A percentile compares a stretch with the other conserved stretches of the same genome.
phyloP scores from a whole-genome alignment of 139 green algal species.

The Tetraselmis chui region DNA sequence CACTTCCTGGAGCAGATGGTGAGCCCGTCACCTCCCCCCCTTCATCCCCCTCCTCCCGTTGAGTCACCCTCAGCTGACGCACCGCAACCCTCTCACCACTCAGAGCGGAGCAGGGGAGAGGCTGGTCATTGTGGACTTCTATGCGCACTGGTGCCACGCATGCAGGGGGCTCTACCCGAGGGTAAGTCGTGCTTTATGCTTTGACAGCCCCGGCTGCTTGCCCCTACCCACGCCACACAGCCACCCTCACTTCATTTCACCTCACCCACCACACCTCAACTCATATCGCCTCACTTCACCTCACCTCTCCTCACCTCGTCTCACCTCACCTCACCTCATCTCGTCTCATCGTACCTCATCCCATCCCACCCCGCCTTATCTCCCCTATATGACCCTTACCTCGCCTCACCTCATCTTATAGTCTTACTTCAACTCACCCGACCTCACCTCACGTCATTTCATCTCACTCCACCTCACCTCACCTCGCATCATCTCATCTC shows the following conservation, averaged over 20 bases:
- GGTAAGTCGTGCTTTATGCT: slow-evolving; percentile 24
- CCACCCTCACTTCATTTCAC: neutral
- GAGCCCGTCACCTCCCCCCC: slow-evolving; percentile 3
- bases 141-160: slow-evolving; percentile 82
- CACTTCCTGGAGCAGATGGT: slow-evolving; percentile 77
- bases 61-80: no score
- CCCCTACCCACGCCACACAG: neutral
- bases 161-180: slow-evolving; percentile 90
- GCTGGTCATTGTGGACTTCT: slow-evolving; percentile 91
- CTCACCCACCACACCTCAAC: no score
- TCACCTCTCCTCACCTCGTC: no score
- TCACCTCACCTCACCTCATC: no score
- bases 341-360: no score
- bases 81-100: neutral
- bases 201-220: neutral
- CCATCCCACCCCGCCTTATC: no score
- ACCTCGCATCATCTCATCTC: no score
- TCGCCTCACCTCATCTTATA: slow-evolving; percentile 19
- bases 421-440: neutral
- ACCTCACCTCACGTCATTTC: neutral
- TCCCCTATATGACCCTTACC: neutral
- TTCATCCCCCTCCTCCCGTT: neutral
- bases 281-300: no score
- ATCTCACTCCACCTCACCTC: neutral
- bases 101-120: slow-evolving; percentile 52